Evolutionary conservation across 1,284 basidiomycete species (phyloP), one percentile per base, ranked within the genome.

Genomic region (Pseudozyma sp.): DNA sequence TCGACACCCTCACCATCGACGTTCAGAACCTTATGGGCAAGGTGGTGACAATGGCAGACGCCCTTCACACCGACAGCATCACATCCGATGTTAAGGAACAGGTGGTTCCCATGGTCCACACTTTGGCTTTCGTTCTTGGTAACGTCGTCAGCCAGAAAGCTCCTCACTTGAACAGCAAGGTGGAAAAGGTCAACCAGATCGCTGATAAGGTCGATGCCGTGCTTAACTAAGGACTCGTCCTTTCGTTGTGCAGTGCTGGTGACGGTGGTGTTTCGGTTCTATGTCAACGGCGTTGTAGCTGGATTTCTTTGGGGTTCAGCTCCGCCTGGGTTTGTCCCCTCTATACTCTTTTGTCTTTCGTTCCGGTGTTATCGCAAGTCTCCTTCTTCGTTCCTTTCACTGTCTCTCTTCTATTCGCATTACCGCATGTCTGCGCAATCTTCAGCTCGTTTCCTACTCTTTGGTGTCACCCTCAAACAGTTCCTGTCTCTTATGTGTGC

Each of bases 11-110:
- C 21, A 25, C 43, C 31, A 11, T 21, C 18, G 49, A 54, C 34
- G 16, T 53, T 34, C 18, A 31, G 6, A 21, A 25, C 3, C 42
- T 71, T 14, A 35, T 72, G 14, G 31, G 14, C 13, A 61, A 54
- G 2, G 31, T 67, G 11, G 62, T 59, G 21, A 31, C 45, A 16
- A 57, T 72, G 34, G 25, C 42, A n/a, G 63, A 67, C 44, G n/a
- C 16, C 6, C 9, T 70, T 25, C 34, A 64, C 25, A 36, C n/a
- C 35, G 54, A 53, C 10, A 14, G 5, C 1, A n/a, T 65, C 35
- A 50, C 39, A 16, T 12, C 19, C 21, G 44, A 56, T 16, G 36
- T 64, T 49, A 59, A 59, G 54, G 18, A 39, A 3, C 12, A 42
- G 10, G 19, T 64, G 16, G 38, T 57, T 1, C 68, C 68, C 16